Evolutionary conservation across 2,329 filamentous ascomycete species (phyloP), one percentile per base, ranked within the genome.

Genomic region (Shiraia bambusicola): DNA sequence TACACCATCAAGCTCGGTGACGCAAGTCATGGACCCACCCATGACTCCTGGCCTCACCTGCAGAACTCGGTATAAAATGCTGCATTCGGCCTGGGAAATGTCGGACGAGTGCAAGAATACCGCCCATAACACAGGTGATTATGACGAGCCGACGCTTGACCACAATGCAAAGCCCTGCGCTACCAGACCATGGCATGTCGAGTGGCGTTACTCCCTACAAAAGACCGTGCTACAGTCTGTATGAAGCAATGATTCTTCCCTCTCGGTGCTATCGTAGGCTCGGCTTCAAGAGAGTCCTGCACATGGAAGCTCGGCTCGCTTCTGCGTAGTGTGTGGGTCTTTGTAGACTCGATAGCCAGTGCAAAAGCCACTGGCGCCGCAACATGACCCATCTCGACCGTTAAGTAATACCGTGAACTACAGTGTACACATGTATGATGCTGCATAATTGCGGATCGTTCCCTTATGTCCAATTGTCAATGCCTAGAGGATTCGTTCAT

Each of bases 391-490:
- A 58, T 59, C 41, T 47, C 39, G 40, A 48, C 39, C 34, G 37
- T 50, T 30, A 42, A 42, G 45, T 50, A 48, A 48, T 35, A 34
- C 42, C n/a, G n/a, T n/a, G n/a, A n/a, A n/a, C n/a, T n/a, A n/a
- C n/a, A n/a, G n/a, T n/a, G n/a, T n/a, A n/a, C n/a, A n/a, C n/a
- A n/a, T n/a, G n/a, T n/a, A n/a, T 52, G 46, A 52, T 45, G 40
- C 43, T 52, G 49, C 50, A 49, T 38, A 51, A 51, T 35, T 50
- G 47, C 60, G 57, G 56, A 57, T 65, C 56, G 56, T 56, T 58
- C 61, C 61, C n/a, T n/a, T n/a, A n/a, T n/a, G n/a, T n/a, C n/a
- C n/a, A 59, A 56, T 53, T 55, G 45, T 55, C 45, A 54, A 52
- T 48, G 44, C 45, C 47, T 49, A 50, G 47, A 47, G 46, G 45